Evolutionary conservation across 257 asterid genomes (phyloP), one percentile per base, ranked within the genome.

Genomic region (Striga asiatica): DNA sequence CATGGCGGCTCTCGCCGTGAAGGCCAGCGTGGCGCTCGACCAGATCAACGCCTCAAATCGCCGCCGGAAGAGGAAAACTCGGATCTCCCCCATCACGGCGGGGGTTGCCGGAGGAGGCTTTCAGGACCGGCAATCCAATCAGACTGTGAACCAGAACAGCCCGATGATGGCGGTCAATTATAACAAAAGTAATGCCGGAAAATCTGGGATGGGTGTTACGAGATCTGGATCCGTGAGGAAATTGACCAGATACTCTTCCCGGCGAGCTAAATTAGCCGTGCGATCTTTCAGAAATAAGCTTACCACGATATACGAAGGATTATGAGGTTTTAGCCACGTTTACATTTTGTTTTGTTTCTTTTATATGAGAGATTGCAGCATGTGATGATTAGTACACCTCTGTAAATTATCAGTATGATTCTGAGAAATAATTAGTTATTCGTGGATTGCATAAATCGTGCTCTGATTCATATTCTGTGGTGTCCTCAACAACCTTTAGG

Each of bases 1-100:
- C 24, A 77, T 85, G 95, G 95, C 84, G 8, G 84, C 92, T n/a
- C 43, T 81, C 11, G 92, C 95, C 48, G 78, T 85, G 6, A 81
- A 81, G 71, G 95, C 95, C 11, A 77, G 89, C 76, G 22, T 67
- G 11, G 95, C 89, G 3, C 62, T 85, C 6, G 64, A 75, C 18
- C 72, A 68, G 16, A 75, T 59, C 47, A 71, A 22, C 60, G 51
- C 41, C 11, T 62, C 61, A 20, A 28, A 19, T 12, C 56, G 73
- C 28, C 62, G 74, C 8, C 67, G 74, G 28, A 69, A 56, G 35
- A 68, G 63, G 11, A 71, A 56, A 46, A 43, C 84, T 10, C 68
- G 77, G 19, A 79, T 79, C 59, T 66, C 84, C 13, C 91, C 88
- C 0, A 65, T 62, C 9, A 41, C 50, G 12, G 39, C 34, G 41